Evolutionary conservation across 768 basidiomycete genomes (phyloP), one percentile per base, ranked within the genome.

Genomic region (Hortiboletus campestris): DNA sequence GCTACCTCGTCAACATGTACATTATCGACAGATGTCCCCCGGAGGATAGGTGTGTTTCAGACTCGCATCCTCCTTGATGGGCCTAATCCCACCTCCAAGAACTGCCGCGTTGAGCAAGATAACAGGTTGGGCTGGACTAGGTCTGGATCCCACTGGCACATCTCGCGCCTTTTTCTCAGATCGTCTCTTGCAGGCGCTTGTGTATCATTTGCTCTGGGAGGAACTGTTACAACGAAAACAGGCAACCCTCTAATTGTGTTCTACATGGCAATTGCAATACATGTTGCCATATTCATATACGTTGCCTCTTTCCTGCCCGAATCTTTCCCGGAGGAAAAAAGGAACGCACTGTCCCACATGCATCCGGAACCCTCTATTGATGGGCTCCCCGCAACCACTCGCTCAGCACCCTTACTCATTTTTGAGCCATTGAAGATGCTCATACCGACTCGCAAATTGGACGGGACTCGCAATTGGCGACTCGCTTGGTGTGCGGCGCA

Each of bases 401-500:
- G 11, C 13, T 41, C 49, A 0, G 11, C 25, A 10, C 19, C 35
- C 13, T 38, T 60, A 5, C 39, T 54, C 35, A 32, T 67, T 12
- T 61, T 73, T 7, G 63, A 63, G 22, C 68, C 68, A 14, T 49
- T 73, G 20, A 63, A 62, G 48, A 38, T 60, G 19, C 52, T 71
- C 20, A 31, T 55, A n/a, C 68, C 72, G 3, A 49, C 31, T 25
- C 57, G 40, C 34, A 62, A 49, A 41, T 11, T 36, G 10, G 51
- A 55, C 25, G 70, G 67, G 10, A 53, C 45, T 42, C 60, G 19
- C 13, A 72, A 68, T 29, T 72, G 67, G 69, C 64, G 70, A 29
- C 56, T 74, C n/a, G 10, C 62, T 20, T 61, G 63, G 60, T 73
- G 72, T 58, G 66, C 65, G 0, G 43, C 42, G 6, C 72, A 74